Evolutionary conservation across 2,329 filamentous ascomycete genomes (phyloP), one percentile per base, ranked within the genome.

Genomic region (Teratosphaeria nubilosa): DNA sequence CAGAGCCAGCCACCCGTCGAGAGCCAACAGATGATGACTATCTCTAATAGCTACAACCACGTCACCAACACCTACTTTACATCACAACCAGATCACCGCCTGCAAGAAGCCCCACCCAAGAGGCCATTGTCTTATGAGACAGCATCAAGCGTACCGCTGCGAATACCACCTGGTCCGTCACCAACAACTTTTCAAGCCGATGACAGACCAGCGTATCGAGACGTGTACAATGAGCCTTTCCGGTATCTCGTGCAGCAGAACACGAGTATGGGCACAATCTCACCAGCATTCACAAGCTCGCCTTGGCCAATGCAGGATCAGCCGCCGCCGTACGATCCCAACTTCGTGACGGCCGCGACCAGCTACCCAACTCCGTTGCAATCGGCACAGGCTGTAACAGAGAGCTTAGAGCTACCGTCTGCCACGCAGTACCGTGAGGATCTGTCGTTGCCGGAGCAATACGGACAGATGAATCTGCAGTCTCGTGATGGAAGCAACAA

Each of bases 51-150:
- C 24, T 25, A 53, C 25, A 37, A 41, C 10, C 16, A 32, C 20
- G 22, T 24, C 41, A 11, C 25, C 24, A 37, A 32, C 10, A 9
- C 22, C 14, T 54, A 24, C 41, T 24, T 25, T n/a, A 14, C 32
- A 22, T 31, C 56, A 32, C 53, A 41, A 22, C 5, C 53, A 5
- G 34, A 25, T 16, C 30, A 22, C 14, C 51, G 24, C 16, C 51
- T 13, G 5, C 7, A 32, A n/a, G 58, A 57, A 34, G 16, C 55
- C 16, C 53, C 48, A 10, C 30, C 45, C 13, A 60, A 60, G 34
- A 32, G 59, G 20, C 56, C 59, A 5, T 45, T 60, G 9, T 60
- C 59, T 1, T 56, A 58, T 24, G 56, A 60, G 45, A 60, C 51
- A 16, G 41, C 56, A 16, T 27, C 30, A 2, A 37, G 27, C 22